phyloP scores from a whole-genome alignment of 805 yeast genomes.

The Danielozyma ontarioensis region DNA sequence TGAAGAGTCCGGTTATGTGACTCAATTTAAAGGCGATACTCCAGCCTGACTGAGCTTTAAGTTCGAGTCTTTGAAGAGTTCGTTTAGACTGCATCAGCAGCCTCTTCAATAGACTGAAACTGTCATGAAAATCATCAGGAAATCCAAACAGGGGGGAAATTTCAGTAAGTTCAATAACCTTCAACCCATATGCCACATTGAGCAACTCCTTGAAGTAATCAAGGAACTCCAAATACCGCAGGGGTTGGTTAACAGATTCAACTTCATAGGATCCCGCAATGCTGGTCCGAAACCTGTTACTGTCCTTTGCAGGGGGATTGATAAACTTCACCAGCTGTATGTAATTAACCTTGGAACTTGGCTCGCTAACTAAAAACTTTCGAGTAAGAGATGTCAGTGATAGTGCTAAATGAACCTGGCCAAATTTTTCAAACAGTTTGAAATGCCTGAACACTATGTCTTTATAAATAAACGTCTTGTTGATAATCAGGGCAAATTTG shows the following conservation, averaged over 20 bases:
- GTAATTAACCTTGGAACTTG: constrained; percentile 27
- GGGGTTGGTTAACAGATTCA: constrained; percentile 14
- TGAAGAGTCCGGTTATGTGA: constrained; percentile 43
- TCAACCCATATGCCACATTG: constrained; percentile 43
- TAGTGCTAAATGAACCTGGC: constrained; percentile 26
- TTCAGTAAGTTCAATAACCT: constrained; percentile 35
- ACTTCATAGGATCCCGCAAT: constrained; percentile 36
- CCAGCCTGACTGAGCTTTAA: constrained; percentile 46
- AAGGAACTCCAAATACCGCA: constrained; percentile 21
- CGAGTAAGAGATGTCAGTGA: constrained; percentile 13
- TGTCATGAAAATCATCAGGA: constrained; percentile 4
- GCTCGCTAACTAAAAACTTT: constrained; percentile 16
- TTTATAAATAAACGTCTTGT: constrained; percentile 33
- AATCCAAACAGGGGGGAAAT: constrained; percentile 49
- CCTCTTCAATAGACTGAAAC: not conserved
- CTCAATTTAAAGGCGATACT: constrained; percentile 44
- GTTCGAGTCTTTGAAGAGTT: constrained; percentile 24
- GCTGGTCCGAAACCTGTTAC: constrained; percentile 15
- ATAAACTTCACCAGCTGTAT: constrained; percentile 21
- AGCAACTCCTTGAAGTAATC: constrained; percentile 26
- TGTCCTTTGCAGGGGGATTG: constrained; percentile 28
- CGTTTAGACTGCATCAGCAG: constrained; percentile 14
- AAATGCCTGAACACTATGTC: constrained; percentile 19
- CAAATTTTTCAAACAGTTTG: constrained; percentile 29
- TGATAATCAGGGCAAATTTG: constrained; percentile 30